Evolutionary conservation across 1,284 basidiomycete species (phyloP), one percentile per base, ranked within the genome.

Genomic region (Amylostereum areolatum): DNA sequence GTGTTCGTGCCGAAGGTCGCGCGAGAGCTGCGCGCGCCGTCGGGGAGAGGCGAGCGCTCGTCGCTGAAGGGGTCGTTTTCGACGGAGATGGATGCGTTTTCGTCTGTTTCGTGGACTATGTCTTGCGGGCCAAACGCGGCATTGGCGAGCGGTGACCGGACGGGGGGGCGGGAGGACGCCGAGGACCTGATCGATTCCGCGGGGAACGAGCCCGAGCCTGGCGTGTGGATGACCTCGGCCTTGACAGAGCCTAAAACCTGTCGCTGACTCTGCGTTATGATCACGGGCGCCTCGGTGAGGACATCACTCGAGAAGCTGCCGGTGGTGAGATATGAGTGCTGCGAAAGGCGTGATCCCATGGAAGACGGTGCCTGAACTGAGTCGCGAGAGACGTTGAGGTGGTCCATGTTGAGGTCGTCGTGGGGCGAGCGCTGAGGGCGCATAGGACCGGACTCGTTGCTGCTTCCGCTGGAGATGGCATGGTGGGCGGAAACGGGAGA

Each of bases 221-320:
- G 68, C 2, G 87, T 74, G 52, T 76, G 82, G 53, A 91, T 79
- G 43, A 90, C 81, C 61, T 88, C 86, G 29, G 89, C 85, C 63
- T 83, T 87, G 46, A 81, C 81, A 43, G 87, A 78, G 34, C 86
- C 85, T 37, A 87, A 65, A 8, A 89, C 83, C 60, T 88, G 85
- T 52, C 59, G 32, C 83, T 77, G 53, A 86, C 78, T 33, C 75
- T 72, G 41, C 78, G 85, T 88, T 54, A 91, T 77, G 57, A 91
- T 91, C 66, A 85, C 83, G 12, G 89, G 87, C 1, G 84, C 81
- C 62, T 91, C 89, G 57, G 81, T 81, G 50, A 91, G 68, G 64
- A 91, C 76, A 57, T 89, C 87, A 57, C 84, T 88, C 10, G 83
- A 76, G 61, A 77, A 87, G 59, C 84, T 89, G 42, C 81, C 83